These are phyloP conservation scores for Cucurbita pepo DNA, from an alignment of 306 rosid genomes.

Conservation along the genomic window DNA sequence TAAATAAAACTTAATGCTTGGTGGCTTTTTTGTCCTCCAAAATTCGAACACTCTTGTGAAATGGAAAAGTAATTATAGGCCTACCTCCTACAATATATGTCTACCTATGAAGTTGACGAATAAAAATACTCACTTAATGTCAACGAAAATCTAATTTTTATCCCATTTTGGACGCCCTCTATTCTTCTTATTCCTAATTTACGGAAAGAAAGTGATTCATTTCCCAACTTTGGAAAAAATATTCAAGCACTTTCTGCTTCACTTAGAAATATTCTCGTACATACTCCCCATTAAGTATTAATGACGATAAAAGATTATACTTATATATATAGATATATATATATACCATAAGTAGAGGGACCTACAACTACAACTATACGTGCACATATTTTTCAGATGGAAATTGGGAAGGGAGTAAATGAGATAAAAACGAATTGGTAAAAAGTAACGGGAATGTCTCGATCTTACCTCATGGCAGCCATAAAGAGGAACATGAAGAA, in stretches of 20 bases:
- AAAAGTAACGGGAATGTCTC: background rate
- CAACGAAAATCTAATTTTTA: background rate
- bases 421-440: background rate
- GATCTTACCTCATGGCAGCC: background rate
- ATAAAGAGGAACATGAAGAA: conserved; percentile 1
- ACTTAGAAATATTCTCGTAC: background rate
- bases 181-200: background rate
- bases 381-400: background rate
- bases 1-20: background rate
- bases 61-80: background rate
- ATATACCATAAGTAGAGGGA: background rate
- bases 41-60: conserved; percentile 25
- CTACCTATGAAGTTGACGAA: background rate
- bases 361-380: background rate
- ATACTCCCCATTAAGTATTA: background rate
- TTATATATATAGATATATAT: too few species aligned
- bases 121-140: background rate
- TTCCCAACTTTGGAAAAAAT: background rate
- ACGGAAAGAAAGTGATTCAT: background rate
- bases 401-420: conserved; percentile 3
- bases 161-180: background rate
- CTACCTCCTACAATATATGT: background rate
- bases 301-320: background rate
- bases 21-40: conserved; percentile 27
- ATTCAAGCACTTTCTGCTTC: background rate